These are phyloP conservation scores for Apiotrichum gamsii DNA, from an alignment of 1,284 basidiomycete genomes.

Conservation along the genomic window DNA sequence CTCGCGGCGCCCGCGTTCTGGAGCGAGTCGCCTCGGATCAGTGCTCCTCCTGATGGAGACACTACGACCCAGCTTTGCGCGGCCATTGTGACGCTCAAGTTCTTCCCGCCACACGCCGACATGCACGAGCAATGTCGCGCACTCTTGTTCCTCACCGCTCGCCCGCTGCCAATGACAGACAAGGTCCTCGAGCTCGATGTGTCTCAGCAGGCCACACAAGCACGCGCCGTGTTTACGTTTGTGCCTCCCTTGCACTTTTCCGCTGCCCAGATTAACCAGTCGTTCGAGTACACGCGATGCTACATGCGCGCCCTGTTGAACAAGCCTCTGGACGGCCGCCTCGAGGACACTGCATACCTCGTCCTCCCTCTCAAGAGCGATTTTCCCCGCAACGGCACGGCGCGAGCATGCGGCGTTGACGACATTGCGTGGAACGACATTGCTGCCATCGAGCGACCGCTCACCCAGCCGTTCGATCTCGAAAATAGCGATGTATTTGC, in stretches of 20 bases:
- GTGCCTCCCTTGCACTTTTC: background rate
- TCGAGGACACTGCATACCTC: constrained; percentile 21
- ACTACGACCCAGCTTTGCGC: background rate
- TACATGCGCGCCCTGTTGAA: constrained; percentile 29
- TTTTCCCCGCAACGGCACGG: background rate
- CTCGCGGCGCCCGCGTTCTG: background rate
- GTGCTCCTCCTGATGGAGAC: too few relatives aligned
- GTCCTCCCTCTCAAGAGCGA: constrained; percentile 23
- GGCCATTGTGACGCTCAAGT: background rate
- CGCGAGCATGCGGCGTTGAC: background rate
- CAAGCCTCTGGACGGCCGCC: constrained; percentile 15
- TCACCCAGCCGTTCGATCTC: constrained; percentile 13
- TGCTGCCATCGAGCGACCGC: constrained; percentile 5
- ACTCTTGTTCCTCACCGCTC: constrained; percentile 1
- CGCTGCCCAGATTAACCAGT: constrained; percentile 12
- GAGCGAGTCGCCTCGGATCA: too few relatives aligned
- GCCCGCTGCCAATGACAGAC: background rate
- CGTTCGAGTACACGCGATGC: constrained; percentile 23
- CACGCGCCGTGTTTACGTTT: background rate
- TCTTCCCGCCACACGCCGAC: background rate
- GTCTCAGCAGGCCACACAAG: background rate
- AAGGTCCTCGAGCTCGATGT: background rate
- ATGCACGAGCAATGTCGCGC: background rate
- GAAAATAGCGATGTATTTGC: constrained; percentile 5
- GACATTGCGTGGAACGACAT: constrained; percentile 39